Base-by-base conservation (phyloP, 768 basidiomycete genomes). In the Lepiota venenata region DNA sequence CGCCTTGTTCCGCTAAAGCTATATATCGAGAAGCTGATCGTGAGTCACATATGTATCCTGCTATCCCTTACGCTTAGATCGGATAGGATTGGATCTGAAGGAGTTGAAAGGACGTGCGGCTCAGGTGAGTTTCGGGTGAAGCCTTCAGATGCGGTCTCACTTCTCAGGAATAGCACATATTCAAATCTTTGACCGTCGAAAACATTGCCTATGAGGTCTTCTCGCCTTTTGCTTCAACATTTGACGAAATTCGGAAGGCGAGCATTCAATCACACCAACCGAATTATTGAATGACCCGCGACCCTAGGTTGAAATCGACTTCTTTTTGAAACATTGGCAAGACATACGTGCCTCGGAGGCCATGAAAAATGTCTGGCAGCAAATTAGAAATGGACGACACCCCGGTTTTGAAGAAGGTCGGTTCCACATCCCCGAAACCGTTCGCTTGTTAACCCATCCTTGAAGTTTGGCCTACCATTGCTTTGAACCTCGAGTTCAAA, bases 141-240 rank as follows among this genome's bases (percentile, higher is more conserved):
- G 25, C 36, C 20, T 47, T 40, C n/a, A 9, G 16, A n/a, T 29
- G 20, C 21, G 18, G 29, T n/a, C 48, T 32, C 14, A 25, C 16
- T 47, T 14, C 27, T 39, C 41, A 39, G 37, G 18, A 27, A 45
- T 41, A 91, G 81, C 86, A 93, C 65, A 93, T 95, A 42, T 72
- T 83, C 58, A 85, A 82, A 57, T 84, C 84, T 0, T 77, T 95
- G 42, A 85, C 83, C 0, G 81, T 88, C 11, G 81, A 87, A 12
- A 94, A 93, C 66, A 87, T 93, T 48, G 86, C 88, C 1, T 85
- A 87, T 60, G 92, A 95, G 65, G 84, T 88, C 36, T 95, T 95
- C 64, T 90, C 88, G 10, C 82, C 85, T 0, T 93, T 95, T 70
- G 85, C 89, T 4, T 87, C 87, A 4, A 82, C 84, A 0, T 93